Evolutionary conservation across 805 yeast genomes (phyloP).

Genomic region (Yamadazyma ubonensis): DNA sequence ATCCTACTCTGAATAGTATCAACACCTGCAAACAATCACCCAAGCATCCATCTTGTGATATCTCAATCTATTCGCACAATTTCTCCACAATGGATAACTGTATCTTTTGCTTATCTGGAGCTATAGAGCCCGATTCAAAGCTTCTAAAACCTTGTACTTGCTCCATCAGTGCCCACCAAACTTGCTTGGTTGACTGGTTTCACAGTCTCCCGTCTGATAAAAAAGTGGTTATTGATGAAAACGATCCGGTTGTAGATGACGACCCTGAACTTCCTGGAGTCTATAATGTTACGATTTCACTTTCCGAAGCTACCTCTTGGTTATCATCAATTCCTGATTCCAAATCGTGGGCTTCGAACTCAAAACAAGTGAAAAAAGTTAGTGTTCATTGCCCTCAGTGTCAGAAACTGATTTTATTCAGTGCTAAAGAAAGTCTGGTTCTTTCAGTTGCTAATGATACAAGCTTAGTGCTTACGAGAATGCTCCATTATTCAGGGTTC

Average conservation of each 20-base stretch:
- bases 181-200: conserved; percentile 43
- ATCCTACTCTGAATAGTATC: too few relatives aligned
- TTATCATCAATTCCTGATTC: not conserved
- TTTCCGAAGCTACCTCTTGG: not conserved
- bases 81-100: not conserved
- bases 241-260: not conserved
- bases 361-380: not conserved
- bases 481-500: conserved; percentile 30
- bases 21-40: too few relatives aligned
- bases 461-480: conserved; percentile 18
- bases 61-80: not conserved
- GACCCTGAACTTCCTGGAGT: not conserved
- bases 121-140: not conserved
- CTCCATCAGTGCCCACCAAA: conserved; percentile 34
- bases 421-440: conserved; percentile 28
- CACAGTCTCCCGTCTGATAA: conserved; percentile 32
- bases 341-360: not conserved
- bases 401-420: conserved; percentile 32
- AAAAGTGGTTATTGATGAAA: not conserved
- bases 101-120: too few relatives aligned
- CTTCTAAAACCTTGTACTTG: conserved; percentile 41
- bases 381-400: conserved; percentile 39
- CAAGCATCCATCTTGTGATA: not conserved
- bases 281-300: not conserved
- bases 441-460: conserved; percentile 21